These are phyloP conservation scores for Colletotrichum cuscutae DNA, from an alignment of 2,329 filamentous ascomycete species.

Conservation along the genomic window DNA sequence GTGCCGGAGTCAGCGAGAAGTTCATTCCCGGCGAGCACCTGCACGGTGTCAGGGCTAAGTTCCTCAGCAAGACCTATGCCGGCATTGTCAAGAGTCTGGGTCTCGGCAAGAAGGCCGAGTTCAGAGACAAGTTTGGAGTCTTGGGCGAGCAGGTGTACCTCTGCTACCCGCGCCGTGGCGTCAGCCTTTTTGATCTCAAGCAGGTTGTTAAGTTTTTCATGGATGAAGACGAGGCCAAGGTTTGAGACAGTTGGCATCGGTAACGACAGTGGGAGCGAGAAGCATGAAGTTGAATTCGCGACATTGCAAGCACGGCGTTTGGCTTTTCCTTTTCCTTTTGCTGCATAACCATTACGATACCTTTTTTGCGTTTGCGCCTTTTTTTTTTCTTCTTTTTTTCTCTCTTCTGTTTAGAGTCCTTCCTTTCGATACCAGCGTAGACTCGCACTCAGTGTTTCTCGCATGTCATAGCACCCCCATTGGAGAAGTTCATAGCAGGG, in stretches of 20 bases:
- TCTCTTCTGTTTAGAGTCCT: neutral
- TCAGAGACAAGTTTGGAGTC: constrained; percentile 90
- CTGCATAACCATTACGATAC: neutral
- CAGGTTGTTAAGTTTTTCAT: constrained; percentile 94
- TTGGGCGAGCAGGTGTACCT: constrained; percentile 88
- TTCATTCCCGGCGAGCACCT: constrained; percentile 85
- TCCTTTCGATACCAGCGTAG: constrained; percentile 23
- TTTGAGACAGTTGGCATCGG: neutral
- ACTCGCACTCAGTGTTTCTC: neutral
- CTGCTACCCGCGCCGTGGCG: constrained; percentile 86
- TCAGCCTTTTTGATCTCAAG: constrained; percentile 83
- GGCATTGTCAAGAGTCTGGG: constrained; percentile 85
- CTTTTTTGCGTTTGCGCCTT: neutral
- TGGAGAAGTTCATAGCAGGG: no score
- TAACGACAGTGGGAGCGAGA: neutral
- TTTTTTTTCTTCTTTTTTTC: neutral
- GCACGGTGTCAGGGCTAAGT: constrained; percentile 81
- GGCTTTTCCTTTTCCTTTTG: neutral
- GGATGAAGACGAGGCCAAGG: constrained; percentile 58
- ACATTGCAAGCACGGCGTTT: neutral
- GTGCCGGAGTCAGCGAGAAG: constrained; percentile 80
- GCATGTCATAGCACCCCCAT: neutral
- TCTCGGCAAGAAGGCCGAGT: constrained; percentile 86
- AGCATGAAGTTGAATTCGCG: neutral
- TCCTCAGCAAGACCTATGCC: constrained; percentile 85